A percentile compares a stretch with the other conserved stretches of the same genome.
Conservation (phyloP, 768 basidiomycete genomes). For the Auricularia cornea region DNA sequence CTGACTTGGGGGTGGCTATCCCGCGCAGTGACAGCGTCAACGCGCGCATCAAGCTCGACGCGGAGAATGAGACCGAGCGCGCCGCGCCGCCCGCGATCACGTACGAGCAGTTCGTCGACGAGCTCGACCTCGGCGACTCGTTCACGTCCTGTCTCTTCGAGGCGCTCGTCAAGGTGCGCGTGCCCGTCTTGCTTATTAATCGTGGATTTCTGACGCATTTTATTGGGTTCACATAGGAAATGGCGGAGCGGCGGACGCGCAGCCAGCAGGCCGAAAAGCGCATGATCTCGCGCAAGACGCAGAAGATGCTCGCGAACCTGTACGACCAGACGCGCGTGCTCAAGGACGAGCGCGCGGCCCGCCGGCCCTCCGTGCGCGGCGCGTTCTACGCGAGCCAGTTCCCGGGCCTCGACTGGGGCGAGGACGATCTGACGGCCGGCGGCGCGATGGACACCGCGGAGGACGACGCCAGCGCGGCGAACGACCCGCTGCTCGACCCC, state of each 20-base stretch:
- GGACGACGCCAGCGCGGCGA: slow-evolving; percentile 53
- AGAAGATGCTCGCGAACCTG: slow-evolving; percentile 50
- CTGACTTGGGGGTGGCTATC: neutral
- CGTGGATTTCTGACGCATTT: neutral
- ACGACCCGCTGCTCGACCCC: slow-evolving; percentile 29
- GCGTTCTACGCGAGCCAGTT: neutral
- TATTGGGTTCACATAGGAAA: slow-evolving; percentile 40
- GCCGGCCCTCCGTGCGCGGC: neutral
- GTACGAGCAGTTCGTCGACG: slow-evolving; percentile 69
- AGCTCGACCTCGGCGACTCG: slow-evolving; percentile 69
- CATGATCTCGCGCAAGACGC: slow-evolving; percentile 61
- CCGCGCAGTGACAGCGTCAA: slow-evolving; percentile 44
- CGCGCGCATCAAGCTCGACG: slow-evolving; percentile 55
- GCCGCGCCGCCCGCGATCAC: slow-evolving; percentile 50
- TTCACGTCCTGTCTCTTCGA: slow-evolving; percentile 72
- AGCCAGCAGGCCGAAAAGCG: slow-evolving; percentile 43
- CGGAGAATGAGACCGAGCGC: neutral
- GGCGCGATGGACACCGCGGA: slow-evolving; percentile 36
- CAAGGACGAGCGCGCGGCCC: slow-evolving; percentile 22
- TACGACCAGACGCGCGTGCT: slow-evolving; percentile 48
- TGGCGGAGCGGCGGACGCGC: slow-evolving; percentile 63
- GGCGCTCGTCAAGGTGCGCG: slow-evolving; percentile 64
- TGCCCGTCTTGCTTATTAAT: slow-evolving; percentile 6
- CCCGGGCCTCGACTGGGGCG: slow-evolving; percentile 14
- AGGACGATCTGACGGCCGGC: slow-evolving; percentile 11